Percentiles rank a stretch among this genome's conserved stretches.
phyloP scores from a whole-genome alignment of 129 eudicot species.

The Heracleum sosnowskyi region DNA sequence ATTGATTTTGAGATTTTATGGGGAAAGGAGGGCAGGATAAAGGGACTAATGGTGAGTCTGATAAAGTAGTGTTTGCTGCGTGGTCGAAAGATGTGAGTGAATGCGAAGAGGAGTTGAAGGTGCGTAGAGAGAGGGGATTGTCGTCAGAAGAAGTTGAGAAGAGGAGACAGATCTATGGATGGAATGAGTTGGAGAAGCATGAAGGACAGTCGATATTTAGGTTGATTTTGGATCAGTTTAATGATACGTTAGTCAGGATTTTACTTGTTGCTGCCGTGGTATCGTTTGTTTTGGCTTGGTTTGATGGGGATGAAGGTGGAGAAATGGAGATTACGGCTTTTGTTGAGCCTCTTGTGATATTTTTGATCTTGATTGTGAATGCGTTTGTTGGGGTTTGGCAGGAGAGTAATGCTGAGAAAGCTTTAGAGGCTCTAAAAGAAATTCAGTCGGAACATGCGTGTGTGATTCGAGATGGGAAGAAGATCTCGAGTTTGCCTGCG shows the following conservation, averaged over 20 bases:
- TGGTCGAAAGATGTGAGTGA: slow-evolving; percentile 69
- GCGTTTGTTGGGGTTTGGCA: slow-evolving; percentile 96
- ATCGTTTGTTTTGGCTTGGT: slow-evolving; percentile 80
- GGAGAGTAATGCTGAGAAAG: slow-evolving; percentile 88
- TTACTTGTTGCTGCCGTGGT: slow-evolving; percentile 70
- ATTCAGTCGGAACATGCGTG: slow-evolving; percentile 68
- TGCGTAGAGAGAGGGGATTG: slow-evolving; percentile 48
- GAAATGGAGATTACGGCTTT: slow-evolving; percentile 73
- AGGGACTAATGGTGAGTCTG: slow-evolving; percentile 17
- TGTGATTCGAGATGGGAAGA: slow-evolving; percentile 50
- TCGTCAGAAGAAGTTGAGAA: slow-evolving; percentile 48
- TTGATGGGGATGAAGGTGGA: slow-evolving; percentile 71
- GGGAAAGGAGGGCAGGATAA: slow-evolving; percentile 60
- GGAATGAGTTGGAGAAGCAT: slow-evolving; percentile 76
- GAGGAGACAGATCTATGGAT: slow-evolving; percentile 45
- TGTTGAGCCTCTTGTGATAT: slow-evolving; percentile 84
- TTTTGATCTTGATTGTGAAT: slow-evolving; percentile 68
- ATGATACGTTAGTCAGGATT: slow-evolving; percentile 82
- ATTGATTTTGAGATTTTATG: slow-evolving; percentile 22
- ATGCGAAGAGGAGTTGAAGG: slow-evolving; percentile 59
- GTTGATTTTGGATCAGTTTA: slow-evolving; percentile 74
- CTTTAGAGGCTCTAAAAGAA: slow-evolving; percentile 85
- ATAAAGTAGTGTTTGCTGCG: slow-evolving; percentile 33
- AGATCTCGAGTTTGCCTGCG: slow-evolving; percentile 53
- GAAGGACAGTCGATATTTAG: slow-evolving; percentile 57